A percentile compares a stretch with the other conserved stretches of the same genome.
Evolutionary conservation across 371 early-diverging fungal genomes (phyloP).

Genomic region (Lichtheimia ramosa): DNA sequence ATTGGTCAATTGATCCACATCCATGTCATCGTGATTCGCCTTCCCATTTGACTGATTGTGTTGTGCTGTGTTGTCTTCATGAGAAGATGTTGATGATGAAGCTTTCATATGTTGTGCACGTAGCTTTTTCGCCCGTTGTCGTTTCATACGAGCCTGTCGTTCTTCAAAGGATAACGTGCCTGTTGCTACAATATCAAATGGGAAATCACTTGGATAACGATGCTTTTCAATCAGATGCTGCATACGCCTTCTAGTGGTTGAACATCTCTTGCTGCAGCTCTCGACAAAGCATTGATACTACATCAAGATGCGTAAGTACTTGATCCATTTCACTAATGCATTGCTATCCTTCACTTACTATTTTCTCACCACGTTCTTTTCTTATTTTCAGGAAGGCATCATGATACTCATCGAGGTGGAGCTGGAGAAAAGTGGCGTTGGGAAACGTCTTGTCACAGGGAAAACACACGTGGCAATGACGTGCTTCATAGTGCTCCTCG

Average conservation of each 20-base stretch:
- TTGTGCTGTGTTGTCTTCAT: not conserved
- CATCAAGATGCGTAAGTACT: not conserved
- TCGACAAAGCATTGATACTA: slow-evolving; percentile 77
- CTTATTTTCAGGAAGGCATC: slow-evolving; percentile 46
- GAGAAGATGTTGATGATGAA: not conserved
- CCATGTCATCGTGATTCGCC: not conserved
- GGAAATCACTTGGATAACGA: slow-evolving; percentile 61
- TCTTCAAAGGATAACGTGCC: slow-evolving; percentile 47
- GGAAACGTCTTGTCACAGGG: slow-evolving; percentile 57
- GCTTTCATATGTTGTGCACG: not conserved
- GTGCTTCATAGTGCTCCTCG: slow-evolving; percentile 58
- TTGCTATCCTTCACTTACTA: slow-evolving; percentile 34
- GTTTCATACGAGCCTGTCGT: slow-evolving; percentile 15
- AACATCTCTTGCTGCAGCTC: slow-evolving; percentile 52
- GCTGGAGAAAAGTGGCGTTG: slow-evolving; percentile 44
- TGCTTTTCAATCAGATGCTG: slow-evolving; percentile 72
- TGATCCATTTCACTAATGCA: not conserved
- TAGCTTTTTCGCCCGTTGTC: not conserved
- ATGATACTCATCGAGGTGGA: slow-evolving; percentile 62
- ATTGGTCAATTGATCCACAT: slow-evolving; percentile 23
- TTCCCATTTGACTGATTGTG: not conserved
- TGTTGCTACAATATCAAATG: slow-evolving; percentile 62
- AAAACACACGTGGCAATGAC: slow-evolving; percentile 54
- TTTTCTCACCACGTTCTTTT: slow-evolving; percentile 59
- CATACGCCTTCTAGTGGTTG: slow-evolving; percentile 52